Evolutionary conservation across 345 rosid species (phyloP).

Genomic region (Salix dunnii): DNA sequence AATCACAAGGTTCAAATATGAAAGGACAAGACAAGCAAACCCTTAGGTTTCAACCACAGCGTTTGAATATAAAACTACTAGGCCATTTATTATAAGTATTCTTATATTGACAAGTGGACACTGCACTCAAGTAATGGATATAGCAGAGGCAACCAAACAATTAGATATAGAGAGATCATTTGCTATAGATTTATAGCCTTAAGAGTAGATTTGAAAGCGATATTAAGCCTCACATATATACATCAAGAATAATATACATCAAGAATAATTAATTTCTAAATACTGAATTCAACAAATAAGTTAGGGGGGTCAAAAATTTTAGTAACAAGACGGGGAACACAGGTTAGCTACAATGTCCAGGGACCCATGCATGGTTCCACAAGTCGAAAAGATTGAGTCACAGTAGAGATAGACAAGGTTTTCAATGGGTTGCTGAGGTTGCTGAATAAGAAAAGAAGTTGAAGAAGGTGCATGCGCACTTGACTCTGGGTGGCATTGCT

Average conservation of each 20-base stretch:
- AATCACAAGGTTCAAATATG: too few species aligned
- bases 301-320: background rate
- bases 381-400: constrained; percentile 22
- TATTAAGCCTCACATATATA: background rate
- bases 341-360: constrained; percentile 22
- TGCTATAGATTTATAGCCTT: background rate
- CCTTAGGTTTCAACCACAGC: too few species aligned
- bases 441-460: constrained; percentile 1
- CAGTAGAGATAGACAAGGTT: background rate
- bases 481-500: background rate
- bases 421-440: constrained; percentile 18
- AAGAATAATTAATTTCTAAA: constrained; percentile 1
- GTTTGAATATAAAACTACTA: too few species aligned
- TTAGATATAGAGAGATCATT: background rate
- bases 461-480: constrained; percentile 34
- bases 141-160: background rate
- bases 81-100: background rate
- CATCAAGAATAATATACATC: background rate
- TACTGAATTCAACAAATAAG: background rate
- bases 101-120: background rate
- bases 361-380: background rate
- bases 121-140: too few species aligned
- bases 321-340: background rate
- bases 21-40: too few species aligned
- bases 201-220: constrained; percentile 8